Percentiles rank a stretch among this genome's conserved stretches.
Evolutionary conservation across 768 basidiomycete genomes (phyloP).

Genomic region (Tulasnella sp.): DNA sequence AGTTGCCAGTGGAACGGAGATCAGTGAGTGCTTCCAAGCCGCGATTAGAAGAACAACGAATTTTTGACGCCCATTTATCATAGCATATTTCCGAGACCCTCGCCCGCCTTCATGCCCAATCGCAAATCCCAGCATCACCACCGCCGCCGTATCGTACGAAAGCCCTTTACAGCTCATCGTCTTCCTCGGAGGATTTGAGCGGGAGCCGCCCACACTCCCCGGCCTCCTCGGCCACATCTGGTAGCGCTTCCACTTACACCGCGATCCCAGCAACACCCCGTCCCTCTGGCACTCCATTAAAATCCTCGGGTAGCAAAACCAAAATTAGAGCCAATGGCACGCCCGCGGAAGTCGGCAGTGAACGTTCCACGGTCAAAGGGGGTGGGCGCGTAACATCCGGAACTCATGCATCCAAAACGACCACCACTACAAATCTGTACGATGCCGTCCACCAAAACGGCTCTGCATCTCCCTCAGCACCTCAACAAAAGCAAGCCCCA

Average conservation of each 20-base stretch:
- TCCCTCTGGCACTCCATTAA: conserved; percentile 31
- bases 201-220: not conserved
- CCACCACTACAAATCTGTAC: conserved; percentile 14
- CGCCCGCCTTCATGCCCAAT: conserved; percentile 29
- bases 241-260: conserved; percentile 63
- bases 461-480: conserved; percentile 29
- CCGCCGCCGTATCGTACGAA: conserved; percentile 7
- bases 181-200: not conserved
- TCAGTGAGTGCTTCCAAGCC: conserved; percentile 46
- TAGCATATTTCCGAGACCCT: conserved; percentile 26
- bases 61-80: conserved; percentile 39
- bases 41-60: conserved; percentile 22
- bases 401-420: not conserved
- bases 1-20: conserved; percentile 49
- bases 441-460: conserved; percentile 29
- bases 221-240: conserved; percentile 12
- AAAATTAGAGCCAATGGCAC: conserved; percentile 30
- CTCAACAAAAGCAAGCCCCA: conserved; percentile 34
- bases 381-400: not conserved
- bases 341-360: not conserved
- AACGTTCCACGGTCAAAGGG: conserved; percentile 15
- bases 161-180: not conserved
- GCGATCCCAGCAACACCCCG: conserved; percentile 53
- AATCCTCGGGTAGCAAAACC: conserved; percentile 33
- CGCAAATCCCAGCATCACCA: conserved; percentile 25